Percentiles rank a stretch among this genome's conserved stretches.
Evolutionary conservation across 345 rosid species (phyloP).

Genomic region (Lumnitzera racemosa): DNA sequence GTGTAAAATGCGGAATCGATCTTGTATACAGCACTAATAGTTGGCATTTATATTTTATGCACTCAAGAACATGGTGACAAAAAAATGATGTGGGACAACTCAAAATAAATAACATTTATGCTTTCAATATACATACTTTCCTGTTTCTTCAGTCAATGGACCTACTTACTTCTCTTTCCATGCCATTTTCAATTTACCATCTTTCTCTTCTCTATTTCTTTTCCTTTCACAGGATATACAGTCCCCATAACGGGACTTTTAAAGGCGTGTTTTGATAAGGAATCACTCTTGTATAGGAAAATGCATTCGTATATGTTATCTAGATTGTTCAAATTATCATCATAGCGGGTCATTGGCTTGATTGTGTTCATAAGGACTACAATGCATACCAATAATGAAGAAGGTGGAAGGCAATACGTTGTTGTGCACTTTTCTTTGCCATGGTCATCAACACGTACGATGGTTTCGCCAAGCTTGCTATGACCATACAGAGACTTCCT

Average conservation of each 20-base stretch:
- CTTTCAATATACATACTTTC: too few relatives aligned
- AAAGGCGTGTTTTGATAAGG: slow-evolving; percentile 69
- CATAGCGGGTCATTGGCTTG: slow-evolving; percentile 36
- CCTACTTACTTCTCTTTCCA: too few relatives aligned
- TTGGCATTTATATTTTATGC: too few relatives aligned
- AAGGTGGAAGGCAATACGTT: slow-evolving; percentile 35
- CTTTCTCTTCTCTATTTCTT: too few relatives aligned
- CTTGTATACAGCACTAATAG: not conserved
- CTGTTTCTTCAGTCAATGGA: too few relatives aligned
- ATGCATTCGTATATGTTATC: slow-evolving; percentile 54
- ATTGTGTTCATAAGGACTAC: slow-evolving; percentile 54
- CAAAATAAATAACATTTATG: too few relatives aligned
- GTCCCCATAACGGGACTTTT: slow-evolving; percentile 59
- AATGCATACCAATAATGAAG: slow-evolving; percentile 40
- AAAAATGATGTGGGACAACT: too few relatives aligned
- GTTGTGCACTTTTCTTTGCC: slow-evolving; percentile 46
- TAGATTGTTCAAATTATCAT: slow-evolving; percentile 62
- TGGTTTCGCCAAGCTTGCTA: slow-evolving; percentile 70
- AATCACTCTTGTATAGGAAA: slow-evolving; percentile 56
- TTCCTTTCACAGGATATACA: slow-evolving; percentile 42
- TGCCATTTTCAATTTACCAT: too few relatives aligned
- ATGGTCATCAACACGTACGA: slow-evolving; percentile 74
- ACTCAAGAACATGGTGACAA: too few relatives aligned
- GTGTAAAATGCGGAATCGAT: slow-evolving; percentile 6
- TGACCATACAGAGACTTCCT: slow-evolving; percentile 61